phyloP scores from a whole-genome alignment of 176 grass and related monocot genomes.

The Aechmea fasciata region DNA sequence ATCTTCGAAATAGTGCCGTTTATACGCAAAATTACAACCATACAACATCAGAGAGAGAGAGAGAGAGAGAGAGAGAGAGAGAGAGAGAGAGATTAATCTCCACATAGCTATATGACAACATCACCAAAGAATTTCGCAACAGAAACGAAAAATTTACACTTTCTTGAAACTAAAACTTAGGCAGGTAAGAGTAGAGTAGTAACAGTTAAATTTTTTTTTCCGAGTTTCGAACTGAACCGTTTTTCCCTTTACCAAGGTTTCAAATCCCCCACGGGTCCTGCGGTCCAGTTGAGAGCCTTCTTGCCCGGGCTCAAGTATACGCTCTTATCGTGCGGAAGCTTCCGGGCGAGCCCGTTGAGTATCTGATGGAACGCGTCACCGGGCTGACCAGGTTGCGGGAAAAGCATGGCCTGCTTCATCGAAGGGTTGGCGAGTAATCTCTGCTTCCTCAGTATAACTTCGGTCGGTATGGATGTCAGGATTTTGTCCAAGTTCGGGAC shows the following conservation, averaged over 20 bases:
- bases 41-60: too few species aligned
- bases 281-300: constrained; percentile 73
- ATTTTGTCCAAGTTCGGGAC: constrained; percentile 77
- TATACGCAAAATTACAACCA: neutral
- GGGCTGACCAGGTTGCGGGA: constrained; percentile 71
- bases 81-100: neutral
- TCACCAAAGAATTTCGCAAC: neutral
- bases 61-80: neutral
- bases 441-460: constrained; percentile 88
- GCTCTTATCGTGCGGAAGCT: constrained; percentile 64
- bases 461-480: constrained; percentile 76
- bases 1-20: too few species aligned
- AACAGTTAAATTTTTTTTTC: neutral
- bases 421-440: constrained; percentile 88
- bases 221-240: too few species aligned
- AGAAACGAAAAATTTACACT: neutral
- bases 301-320: constrained; percentile 50
- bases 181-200: neutral
- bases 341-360: constrained; percentile 81
- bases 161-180: neutral
- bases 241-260: constrained; percentile 56
- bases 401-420: constrained; percentile 89
- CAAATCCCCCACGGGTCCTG: constrained; percentile 72
- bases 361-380: constrained; percentile 95
- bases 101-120: neutral